Base-by-base conservation (phyloP, 2,329 filamentous ascomycete genomes). In the Onygenales sp. region DNA sequence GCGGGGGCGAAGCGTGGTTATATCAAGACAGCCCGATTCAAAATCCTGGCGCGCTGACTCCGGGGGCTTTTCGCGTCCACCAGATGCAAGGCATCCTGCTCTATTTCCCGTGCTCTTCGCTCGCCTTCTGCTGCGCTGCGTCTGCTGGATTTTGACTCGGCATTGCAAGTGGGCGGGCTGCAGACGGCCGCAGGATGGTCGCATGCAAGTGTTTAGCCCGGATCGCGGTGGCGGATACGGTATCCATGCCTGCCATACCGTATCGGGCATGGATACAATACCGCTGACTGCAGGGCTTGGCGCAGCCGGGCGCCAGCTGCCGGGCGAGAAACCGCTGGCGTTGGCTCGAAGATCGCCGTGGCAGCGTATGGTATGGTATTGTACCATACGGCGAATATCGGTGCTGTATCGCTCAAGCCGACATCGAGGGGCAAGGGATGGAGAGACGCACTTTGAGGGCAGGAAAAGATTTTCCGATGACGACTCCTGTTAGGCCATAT, bases 1-100 rank as follows among this genome's bases (percentile, higher is more conserved):
- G 39, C 58, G 63, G 43, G 45, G 66, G 39, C 39, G 60, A 43
- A 44, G 66, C 43, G 58, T 63, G 47, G 52, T 50, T 50, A 49
- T 50, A 50, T 49, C 45, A 49, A 17, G 36, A 14, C 52, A 41
- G 52, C 36, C 52, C 39, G 11, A 46, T 54, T 54, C 41, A 38
- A 42, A 54, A 54, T 54, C 45, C 50, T 54, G 52, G 52, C 52
- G 52, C 52, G 52, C 52, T 54, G 52, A 54, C 52, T 54, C 39
- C 38, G 52, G 43, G 5, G 44, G 21, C 27, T 17, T 44, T 31
- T 43, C 38, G 38, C 44, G 31, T 49, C 31, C 32, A 52, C 17
- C 11, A 7, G 41, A 38, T 36, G 50, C 32, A 44, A 43, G 49
- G 42, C 49, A 36, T 31, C 38, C 42, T 38, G 33, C 17, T 31